These are phyloP conservation scores for Arabidopsis suecica DNA, from an alignment of 345 rosid genomes.

Conservation along the genomic window DNA sequence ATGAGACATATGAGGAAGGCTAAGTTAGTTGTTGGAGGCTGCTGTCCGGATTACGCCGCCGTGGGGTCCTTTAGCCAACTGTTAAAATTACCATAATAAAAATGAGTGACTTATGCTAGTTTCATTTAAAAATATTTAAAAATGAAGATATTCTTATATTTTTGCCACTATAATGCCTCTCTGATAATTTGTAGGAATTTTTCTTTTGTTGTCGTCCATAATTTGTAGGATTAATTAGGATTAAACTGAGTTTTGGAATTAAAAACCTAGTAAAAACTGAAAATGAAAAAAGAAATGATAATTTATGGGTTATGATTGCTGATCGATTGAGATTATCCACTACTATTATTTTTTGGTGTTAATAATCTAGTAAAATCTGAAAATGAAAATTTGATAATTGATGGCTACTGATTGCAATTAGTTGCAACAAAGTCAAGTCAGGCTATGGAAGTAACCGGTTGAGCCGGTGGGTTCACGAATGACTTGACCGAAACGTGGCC, in stretches of 20 bases:
- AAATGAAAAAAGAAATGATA: no score
- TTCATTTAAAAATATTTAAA: background rate
- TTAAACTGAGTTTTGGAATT: background rate
- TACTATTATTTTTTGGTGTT: background rate
- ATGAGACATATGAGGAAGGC: slow-evolving; percentile 42
- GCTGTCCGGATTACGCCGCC: slow-evolving; percentile 45
- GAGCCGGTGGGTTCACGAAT: slow-evolving; percentile 21
- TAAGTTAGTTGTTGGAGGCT: slow-evolving; percentile 48
- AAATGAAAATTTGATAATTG: background rate
- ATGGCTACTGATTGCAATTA: slow-evolving; percentile 17
- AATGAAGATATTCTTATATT: background rate
- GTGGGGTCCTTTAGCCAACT: slow-evolving; percentile 40
- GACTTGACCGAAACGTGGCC: slow-evolving; percentile 38
- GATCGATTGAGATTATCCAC: no score
- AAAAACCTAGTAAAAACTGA: background rate
- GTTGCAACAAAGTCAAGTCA: slow-evolving; percentile 36
- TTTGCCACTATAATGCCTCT: background rate
- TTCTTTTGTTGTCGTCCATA: background rate
- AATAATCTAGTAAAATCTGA: background rate
- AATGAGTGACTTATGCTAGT: slow-evolving; percentile 10
- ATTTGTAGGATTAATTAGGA: background rate
- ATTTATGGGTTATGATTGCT: no score
- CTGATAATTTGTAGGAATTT: background rate
- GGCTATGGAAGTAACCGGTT: slow-evolving; percentile 18
- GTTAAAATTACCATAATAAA: background rate